Conservation (phyloP, 2,329 filamentous ascomycete genomes). For the Sclerotinia subarctica region DNA sequence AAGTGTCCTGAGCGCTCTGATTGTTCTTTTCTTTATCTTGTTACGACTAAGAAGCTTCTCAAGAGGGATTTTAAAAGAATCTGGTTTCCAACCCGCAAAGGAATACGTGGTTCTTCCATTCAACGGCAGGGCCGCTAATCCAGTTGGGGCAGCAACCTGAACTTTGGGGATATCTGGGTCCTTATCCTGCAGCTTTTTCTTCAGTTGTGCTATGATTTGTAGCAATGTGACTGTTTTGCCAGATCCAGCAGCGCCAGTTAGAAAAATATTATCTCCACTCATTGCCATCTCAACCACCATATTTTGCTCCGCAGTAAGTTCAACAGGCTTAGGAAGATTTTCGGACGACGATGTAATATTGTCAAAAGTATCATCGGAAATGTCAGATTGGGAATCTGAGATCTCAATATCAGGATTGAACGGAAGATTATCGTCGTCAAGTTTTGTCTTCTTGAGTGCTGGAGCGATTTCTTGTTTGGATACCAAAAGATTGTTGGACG, state of each 20-base stretch:
- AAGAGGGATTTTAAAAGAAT: slow-evolving; percentile 28
- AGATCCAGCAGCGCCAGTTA: slow-evolving; percentile 35
- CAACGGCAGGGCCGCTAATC: slow-evolving; percentile 34
- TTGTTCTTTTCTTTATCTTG: slow-evolving; percentile 7
- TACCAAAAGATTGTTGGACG: not conserved
- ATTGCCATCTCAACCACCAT: slow-evolving; percentile 31
- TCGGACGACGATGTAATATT: not conserved
- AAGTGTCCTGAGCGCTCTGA: slow-evolving; percentile 19
- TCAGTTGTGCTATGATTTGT: slow-evolving; percentile 25
- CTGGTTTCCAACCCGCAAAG: slow-evolving; percentile 33
- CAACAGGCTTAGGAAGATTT: not conserved
- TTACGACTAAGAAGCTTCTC: slow-evolving; percentile 9
- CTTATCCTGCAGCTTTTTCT: not conserved
- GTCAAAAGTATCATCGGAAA: not conserved
- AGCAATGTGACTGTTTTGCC: slow-evolving; percentile 34
- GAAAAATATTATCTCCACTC: slow-evolving; percentile 33
- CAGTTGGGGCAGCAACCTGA: slow-evolving; percentile 34
- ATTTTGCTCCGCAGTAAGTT: slow-evolving; percentile 31
- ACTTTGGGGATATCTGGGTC: not conserved
- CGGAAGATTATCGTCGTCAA: not conserved
- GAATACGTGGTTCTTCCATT: slow-evolving; percentile 33
- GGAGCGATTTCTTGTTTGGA: not conserved
- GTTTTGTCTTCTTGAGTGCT: not conserved
- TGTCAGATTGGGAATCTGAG: slow-evolving; percentile 7
- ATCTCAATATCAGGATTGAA: not conserved